phyloP scores from a whole-genome alignment of 2,329 filamentous ascomycete genomes.

The Dactylellina cionopaga region DNA sequence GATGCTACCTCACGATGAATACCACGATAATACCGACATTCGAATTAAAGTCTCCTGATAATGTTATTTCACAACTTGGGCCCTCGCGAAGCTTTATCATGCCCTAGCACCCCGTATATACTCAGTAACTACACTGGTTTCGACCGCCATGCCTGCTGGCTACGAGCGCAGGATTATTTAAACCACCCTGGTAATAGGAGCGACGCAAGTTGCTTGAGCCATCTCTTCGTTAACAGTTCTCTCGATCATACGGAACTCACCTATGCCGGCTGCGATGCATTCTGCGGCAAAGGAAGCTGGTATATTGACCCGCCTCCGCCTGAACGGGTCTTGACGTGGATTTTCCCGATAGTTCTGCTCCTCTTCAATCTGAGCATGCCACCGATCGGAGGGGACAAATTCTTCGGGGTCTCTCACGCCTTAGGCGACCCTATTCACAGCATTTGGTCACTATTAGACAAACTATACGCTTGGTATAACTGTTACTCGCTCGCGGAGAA shows the following conservation, averaged over 20 bases:
- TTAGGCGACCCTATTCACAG: conserved; percentile 3
- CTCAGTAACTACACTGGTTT: no score
- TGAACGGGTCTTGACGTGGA: conserved; percentile 2
- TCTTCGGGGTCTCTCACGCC: background rate
- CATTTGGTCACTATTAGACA: conserved; percentile 9
- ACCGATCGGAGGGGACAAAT: conserved; percentile 3
- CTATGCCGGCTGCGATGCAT: background rate
- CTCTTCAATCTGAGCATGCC: conserved; percentile 3
- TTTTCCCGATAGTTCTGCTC: conserved; percentile 1
- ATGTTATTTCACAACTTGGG: no score
- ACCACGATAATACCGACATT: no score
- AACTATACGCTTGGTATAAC: conserved; percentile 6
- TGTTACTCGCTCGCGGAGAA: conserved; percentile 4
- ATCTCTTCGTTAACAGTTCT: background rate
- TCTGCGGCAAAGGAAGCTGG: background rate
- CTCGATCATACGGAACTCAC: background rate
- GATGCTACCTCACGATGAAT: no score
- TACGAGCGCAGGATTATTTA: no score
- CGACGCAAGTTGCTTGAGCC: no score
- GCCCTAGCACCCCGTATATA: no score
- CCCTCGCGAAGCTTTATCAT: no score
- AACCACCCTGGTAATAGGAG: no score
- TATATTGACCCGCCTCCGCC: background rate
- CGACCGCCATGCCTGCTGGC: no score
- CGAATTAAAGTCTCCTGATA: no score